Conservation (phyloP, 129 eudicot species). For the Heracleum sosnowskyi region DNA sequence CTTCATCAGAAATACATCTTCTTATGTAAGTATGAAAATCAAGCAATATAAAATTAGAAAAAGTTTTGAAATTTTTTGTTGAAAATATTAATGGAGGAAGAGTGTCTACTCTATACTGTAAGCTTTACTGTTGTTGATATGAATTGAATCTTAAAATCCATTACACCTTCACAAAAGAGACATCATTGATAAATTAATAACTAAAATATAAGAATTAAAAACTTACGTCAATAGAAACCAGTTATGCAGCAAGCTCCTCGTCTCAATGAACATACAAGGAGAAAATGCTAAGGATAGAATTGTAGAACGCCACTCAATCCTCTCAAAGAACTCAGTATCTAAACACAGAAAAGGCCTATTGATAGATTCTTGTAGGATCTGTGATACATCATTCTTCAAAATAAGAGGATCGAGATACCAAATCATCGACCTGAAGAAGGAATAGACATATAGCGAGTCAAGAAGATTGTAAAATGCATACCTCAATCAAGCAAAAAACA, state of each 20-base stretch:
- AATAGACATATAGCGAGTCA: not conserved
- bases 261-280: conserved; percentile 58
- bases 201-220: not conserved
- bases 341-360: conserved; percentile 53
- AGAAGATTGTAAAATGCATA: not conserved
- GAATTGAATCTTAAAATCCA: not conserved
- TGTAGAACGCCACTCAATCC: conserved; percentile 56
- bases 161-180: not conserved
- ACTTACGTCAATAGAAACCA: conserved; percentile 75
- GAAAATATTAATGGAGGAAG: not conserved
- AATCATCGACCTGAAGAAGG: conserved; percentile 44
- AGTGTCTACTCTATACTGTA: not conserved
- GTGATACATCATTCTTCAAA: conserved; percentile 44
- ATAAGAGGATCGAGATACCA: conserved; percentile 68
- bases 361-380: conserved; percentile 40
- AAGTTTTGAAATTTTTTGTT: not conserved
- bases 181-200: not conserved
- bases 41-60: not conserved
- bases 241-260: conserved; percentile 51
- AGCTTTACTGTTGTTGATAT: not conserved
- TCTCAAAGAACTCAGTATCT: conserved; percentile 36
- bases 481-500: not conserved
- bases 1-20: not conserved
- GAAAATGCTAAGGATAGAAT: conserved; percentile 51
- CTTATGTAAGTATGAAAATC: not conserved